Percentiles rank a stretch among this genome's conserved stretches.
Conservation (phyloP, 2,329 filamentous ascomycete genomes). For the Aspergillus vadensis region DNA sequence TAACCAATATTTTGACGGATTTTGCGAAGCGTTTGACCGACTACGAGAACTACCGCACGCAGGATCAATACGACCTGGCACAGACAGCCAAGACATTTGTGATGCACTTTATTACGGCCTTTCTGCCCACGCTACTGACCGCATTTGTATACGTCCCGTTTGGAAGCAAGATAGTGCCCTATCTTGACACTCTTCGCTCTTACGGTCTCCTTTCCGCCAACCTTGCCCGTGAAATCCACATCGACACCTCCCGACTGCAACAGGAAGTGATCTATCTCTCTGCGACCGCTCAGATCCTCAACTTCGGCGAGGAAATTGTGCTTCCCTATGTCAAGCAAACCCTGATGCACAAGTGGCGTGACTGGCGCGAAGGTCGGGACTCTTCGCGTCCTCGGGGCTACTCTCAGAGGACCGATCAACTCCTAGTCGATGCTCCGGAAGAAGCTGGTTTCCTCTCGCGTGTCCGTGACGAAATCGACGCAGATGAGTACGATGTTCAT, state of each 20-base stretch:
- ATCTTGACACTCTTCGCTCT: constrained; percentile 77
- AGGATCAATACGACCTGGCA: constrained; percentile 78
- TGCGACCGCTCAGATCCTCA: constrained; percentile 89
- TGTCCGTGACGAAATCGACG: constrained; percentile 78
- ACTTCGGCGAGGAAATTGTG: constrained; percentile 79
- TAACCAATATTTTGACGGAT: constrained; percentile 72
- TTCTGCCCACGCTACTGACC: constrained; percentile 86
- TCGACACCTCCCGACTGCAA: constrained; percentile 80
- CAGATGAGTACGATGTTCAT: constrained; percentile 85
- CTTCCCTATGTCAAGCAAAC: constrained; percentile 83
- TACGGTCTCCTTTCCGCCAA: constrained; percentile 46
- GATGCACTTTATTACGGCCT: constrained; percentile 94
- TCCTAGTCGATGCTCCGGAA: constrained; percentile 67
- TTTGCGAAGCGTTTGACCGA: constrained; percentile 77
- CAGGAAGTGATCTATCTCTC: constrained; percentile 96
- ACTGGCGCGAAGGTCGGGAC: constrained; percentile 27
- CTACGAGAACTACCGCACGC: constrained; percentile 89
- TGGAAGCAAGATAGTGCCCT: constrained; percentile 77
- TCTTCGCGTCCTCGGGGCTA: constrained; percentile 37
- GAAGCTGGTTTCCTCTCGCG: constrained; percentile 79
- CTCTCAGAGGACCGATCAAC: constrained; percentile 47
- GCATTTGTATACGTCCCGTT: constrained; percentile 96
- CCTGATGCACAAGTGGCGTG: constrained; percentile 69
- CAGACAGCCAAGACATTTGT: constrained; percentile 93
- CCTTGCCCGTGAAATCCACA: constrained; percentile 64